A percentile compares a stretch with the other conserved stretches of the same genome.
Evolutionary conservation across 305 asterid genomes (phyloP).

Genomic region (Fraxinus xanthoxyloides): DNA sequence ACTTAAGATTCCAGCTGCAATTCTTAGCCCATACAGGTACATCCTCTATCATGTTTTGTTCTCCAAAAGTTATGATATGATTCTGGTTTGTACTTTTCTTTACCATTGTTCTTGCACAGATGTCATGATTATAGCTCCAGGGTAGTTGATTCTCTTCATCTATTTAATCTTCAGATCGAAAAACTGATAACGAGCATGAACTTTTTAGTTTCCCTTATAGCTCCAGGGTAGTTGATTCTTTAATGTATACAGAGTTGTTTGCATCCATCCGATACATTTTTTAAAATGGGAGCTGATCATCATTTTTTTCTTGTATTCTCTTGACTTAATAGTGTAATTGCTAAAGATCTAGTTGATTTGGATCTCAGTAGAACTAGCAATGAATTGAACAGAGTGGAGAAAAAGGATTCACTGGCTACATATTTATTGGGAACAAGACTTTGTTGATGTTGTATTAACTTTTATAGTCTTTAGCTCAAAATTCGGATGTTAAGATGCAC

Average conservation of each 20-base stretch:
- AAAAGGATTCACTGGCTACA: neutral
- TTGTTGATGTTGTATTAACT: neutral
- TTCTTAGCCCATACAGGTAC: constrained; percentile 81
- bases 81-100: neutral
- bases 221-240: neutral
- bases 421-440: neutral
- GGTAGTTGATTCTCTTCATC: neutral
- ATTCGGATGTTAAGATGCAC: neutral
- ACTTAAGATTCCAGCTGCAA: constrained; percentile 69
- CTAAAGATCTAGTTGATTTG: neutral
- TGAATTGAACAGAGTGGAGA: neutral
- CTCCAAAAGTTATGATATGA: neutral
- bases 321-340: neutral
- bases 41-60: neutral
- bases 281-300: neutral
- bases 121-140: neutral
- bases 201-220: neutral
- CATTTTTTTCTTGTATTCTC: neutral
- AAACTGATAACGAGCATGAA: neutral
- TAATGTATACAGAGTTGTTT: neutral
- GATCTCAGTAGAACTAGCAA: neutral
- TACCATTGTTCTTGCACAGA: neutral
- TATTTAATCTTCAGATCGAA: neutral
- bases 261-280: neutral
- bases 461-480: neutral